These are phyloP conservation scores for Solanum etuberosum DNA, from an alignment of 257 asterid genomes.

Conservation along the genomic window DNA sequence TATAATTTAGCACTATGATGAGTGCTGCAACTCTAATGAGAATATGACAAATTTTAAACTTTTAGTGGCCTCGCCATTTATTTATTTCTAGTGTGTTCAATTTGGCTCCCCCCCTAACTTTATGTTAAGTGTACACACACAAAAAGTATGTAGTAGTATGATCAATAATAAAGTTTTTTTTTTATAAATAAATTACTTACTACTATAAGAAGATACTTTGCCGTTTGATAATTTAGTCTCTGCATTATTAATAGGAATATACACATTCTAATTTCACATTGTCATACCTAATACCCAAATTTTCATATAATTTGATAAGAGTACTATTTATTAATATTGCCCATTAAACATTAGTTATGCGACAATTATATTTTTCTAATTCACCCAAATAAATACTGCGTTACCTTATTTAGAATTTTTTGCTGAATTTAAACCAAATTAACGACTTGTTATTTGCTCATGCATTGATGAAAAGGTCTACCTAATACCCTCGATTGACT, in stretches of 20 bases:
- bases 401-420: too few species aligned
- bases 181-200: neutral
- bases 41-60: neutral
- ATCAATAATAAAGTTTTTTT: neutral
- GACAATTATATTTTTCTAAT: neutral
- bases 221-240: neutral
- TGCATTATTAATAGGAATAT: neutral
- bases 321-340: neutral
- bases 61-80: neutral
- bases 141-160: too few species aligned
- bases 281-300: neutral
- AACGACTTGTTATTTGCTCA: neutral
- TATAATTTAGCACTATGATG: neutral
- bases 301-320: neutral
- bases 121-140: neutral
- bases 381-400: too few species aligned
- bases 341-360: neutral
- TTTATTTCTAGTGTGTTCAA: neutral
- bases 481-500: neutral
- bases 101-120: neutral
- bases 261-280: neutral
- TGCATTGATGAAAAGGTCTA: neutral
- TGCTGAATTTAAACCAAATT: neutral
- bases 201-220: neutral
- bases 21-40: neutral